These are phyloP conservation scores for Ogataea ganodermae DNA, from an alignment of 805 yeast species.

Conservation along the genomic window DNA sequence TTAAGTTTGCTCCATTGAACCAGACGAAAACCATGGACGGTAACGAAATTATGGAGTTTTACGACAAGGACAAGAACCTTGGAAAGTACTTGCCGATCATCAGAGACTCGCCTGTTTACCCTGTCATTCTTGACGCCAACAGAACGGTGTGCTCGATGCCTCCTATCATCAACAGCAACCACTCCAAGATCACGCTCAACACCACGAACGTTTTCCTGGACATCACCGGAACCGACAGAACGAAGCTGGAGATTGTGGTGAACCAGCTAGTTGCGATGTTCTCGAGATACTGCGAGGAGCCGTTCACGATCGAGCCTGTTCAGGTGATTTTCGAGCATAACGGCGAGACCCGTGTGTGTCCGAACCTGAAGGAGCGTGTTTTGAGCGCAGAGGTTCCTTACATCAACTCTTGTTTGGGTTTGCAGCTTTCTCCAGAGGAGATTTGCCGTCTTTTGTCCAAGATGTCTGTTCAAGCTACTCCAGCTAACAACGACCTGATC, in stretches of 20 bases:
- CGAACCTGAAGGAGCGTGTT: constrained; percentile 66
- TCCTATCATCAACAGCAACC: constrained; percentile 93
- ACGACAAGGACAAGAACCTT: constrained; percentile 85
- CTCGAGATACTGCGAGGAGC: constrained; percentile 77
- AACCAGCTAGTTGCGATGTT: constrained; percentile 96
- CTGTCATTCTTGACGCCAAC: constrained; percentile 80
- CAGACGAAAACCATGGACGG: constrained; percentile 74
- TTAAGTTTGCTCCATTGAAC: constrained; percentile 74
- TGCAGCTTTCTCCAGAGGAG: constrained; percentile 66
- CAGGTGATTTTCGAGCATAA: constrained; percentile 82
- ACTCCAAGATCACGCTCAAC: constrained; percentile 79
- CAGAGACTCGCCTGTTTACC: constrained; percentile 84
- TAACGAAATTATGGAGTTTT: constrained; percentile 78
- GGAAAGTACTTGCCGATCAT: constrained; percentile 88
- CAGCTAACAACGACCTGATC: constrained; percentile 50
- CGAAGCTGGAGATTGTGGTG: constrained; percentile 91
- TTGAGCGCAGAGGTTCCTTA: constrained; percentile 77
- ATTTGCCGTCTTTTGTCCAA: constrained; percentile 68
- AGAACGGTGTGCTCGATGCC: constrained; percentile 88
- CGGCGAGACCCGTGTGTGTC: constrained; percentile 71
- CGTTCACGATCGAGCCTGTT: constrained; percentile 89
- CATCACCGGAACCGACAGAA: constrained; percentile 91
- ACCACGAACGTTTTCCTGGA: constrained; percentile 91
- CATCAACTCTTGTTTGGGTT: constrained; percentile 92
- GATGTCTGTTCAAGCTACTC: constrained; percentile 75